Base-by-base conservation (phyloP, 2,329 filamentous ascomycete species). In the Aspergillus niger region DNA sequence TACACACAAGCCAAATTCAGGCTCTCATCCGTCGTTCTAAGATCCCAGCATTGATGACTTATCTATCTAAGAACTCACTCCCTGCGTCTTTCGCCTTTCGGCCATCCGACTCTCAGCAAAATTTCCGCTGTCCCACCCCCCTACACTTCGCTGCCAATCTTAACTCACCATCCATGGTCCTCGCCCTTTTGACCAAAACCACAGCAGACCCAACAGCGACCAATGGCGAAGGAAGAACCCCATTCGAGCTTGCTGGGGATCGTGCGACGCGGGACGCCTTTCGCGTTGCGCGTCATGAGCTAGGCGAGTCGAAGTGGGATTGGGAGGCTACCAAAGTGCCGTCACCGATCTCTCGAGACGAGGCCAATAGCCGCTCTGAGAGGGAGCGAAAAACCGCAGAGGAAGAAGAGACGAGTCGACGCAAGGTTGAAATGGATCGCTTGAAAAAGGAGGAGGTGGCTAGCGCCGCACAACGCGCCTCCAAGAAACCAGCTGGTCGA, bases 1-100 rank as follows among this genome's bases (percentile, higher is more conserved):
- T 97, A 3, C 94, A 99, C 73, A 97, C 94, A 0, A 87, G 89
- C 1, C 95, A 99, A 72, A 82, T 99, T 0, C 92, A 95, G 70
- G 90, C 92, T 0, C 83, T 98, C 26, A 90, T 97, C 61, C 89
- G 92, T 49, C 89, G 95, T 44, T 96, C 91, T 2, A 98, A 97
- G 75, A 86, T 95, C 0, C 94, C 95, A 0, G 92, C 90, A 0
- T 79, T 99, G 2, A 82, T 97, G 15, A 88, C 91, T 1, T 99
- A 98, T 72, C 80, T 99, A 5, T 86, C 87, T 63, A 89, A 85
- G 63, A 96, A 97, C 77, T 80, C 81, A 2, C 80, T 98, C 8
- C 79, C 85, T 1, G 72, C 91, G 0, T 83, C 89, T 60, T 97
- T 96, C 71, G 81, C 79, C 24, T 97, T 98, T 73, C 82, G 88